Evolutionary conservation across 2,329 filamentous ascomycete genomes (phyloP), one percentile per base, ranked within the genome.

Genomic region (Calonectria henricotiae): DNA sequence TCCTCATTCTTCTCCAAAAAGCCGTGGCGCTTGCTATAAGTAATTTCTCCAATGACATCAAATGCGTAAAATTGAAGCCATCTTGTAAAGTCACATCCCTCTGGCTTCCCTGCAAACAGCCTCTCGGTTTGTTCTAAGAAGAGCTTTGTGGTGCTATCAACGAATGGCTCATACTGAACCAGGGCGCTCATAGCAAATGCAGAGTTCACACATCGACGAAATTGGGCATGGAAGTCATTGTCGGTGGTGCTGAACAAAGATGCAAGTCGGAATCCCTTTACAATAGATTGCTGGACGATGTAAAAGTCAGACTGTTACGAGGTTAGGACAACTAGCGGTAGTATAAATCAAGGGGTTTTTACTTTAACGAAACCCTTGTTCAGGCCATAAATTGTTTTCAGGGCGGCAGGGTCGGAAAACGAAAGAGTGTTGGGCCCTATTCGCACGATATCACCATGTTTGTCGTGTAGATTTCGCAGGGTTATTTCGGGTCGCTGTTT

Each of bases 21-120:
- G 0, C 93, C 93, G 68, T 94, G 88, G 0, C 92, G 86, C 79
- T 93, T 93, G 79, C 89, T 91, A 82, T 93, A 95, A 0, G 92
- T 94, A 76, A 95, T 89, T 71, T 93, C 91, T 6, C 92, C 92
- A 71, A 94, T 94, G 15, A 95, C 93, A 78, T 95, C 93, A 76
- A 95, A 95, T 0, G 93, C 93, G 75, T 93, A 95, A 79, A 91
- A 95, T 77, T 95, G 93, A 68, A 95, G 83, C 93, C 93, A 95
- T 68, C 86, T 85, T 1, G 90, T 89, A 67, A 94, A 92, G 77
- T 93, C 89, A 76, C 76, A 78, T 1, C 76, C 75, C n/a, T 73
- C 72, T 0, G 79, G 70, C 27, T 83, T 82, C 25, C 80, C 77
- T n/a, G 84, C 86, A 73, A 86, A 92, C 3, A 91, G 77, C 2